Evolutionary conservation across 1,284 basidiomycete genomes (phyloP).

Genomic region (Boletus holoroseus): DNA sequence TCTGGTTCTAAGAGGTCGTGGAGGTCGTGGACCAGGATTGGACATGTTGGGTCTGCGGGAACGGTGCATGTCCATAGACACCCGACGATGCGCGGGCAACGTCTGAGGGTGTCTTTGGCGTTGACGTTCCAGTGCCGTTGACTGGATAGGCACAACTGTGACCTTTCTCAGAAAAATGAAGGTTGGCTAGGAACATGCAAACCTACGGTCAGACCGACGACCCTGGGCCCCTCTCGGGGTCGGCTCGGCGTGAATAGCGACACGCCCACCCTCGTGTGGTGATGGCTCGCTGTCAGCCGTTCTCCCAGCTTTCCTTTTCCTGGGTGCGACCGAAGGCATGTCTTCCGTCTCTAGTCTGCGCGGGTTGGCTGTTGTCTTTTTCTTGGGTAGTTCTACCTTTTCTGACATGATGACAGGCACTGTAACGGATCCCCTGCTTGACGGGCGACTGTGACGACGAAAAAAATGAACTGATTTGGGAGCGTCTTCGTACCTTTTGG

Average conservation of each 20-base stretch:
- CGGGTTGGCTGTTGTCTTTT: slow-evolving; percentile 19
- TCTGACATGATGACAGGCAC: slow-evolving; percentile 27
- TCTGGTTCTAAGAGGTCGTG: slow-evolving; percentile 24
- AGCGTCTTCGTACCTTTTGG: slow-evolving; percentile 20
- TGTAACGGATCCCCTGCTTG: slow-evolving; percentile 11
- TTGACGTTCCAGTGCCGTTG: slow-evolving; percentile 24
- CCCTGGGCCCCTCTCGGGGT: slow-evolving; percentile 23
- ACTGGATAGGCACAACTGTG: slow-evolving; percentile 23
- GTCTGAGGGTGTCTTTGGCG: slow-evolving; percentile 26
- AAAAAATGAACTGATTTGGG: slow-evolving; percentile 28
- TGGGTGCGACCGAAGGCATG: slow-evolving; percentile 16
- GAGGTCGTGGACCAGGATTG: slow-evolving; percentile 21
- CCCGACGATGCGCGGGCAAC: slow-evolving; percentile 26
- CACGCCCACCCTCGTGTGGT: slow-evolving; percentile 15
- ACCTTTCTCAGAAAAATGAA: slow-evolving; percentile 11
- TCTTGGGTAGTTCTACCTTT: slow-evolving; percentile 23
- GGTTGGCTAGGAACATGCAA: not conserved
- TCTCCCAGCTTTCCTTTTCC: slow-evolving; percentile 30
- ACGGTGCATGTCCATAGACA: slow-evolving; percentile 27
- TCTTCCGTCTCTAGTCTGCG: slow-evolving; percentile 21
- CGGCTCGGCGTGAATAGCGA: slow-evolving; percentile 13
- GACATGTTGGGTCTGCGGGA: slow-evolving; percentile 25
- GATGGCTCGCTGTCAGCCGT: slow-evolving; percentile 11
- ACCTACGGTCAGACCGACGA: slow-evolving; percentile 32
- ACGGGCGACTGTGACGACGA: slow-evolving; percentile 13